phyloP scores from a whole-genome alignment of 306 rosid species.

The Ormosia semicastrata region DNA sequence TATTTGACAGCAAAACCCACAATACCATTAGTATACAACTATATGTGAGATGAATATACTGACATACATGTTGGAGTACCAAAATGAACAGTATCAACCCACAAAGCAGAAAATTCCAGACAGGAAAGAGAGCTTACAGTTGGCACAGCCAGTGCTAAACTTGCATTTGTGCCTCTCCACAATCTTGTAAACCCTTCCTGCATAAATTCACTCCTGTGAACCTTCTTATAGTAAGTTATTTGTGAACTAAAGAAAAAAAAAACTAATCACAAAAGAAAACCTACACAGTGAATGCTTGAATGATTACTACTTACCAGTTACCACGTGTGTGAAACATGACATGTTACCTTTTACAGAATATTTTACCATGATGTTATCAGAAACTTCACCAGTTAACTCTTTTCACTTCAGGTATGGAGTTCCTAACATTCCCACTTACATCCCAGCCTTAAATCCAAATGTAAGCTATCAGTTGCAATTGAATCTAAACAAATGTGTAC shows the following conservation, averaged over 20 bases:
- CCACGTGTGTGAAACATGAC: neutral
- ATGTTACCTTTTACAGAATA: neutral
- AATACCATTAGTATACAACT: slow-evolving; percentile 32
- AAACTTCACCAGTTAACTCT: slow-evolving; percentile 4
- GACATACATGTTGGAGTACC: neutral
- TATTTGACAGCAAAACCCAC: slow-evolving; percentile 30
- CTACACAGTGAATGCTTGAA: neutral
- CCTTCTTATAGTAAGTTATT: slow-evolving; percentile 31
- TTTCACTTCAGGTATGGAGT: neutral
- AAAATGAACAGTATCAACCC: neutral
- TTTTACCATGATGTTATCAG: neutral
- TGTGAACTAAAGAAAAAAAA: neutral
- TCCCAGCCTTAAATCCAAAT: neutral
- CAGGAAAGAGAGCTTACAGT: slow-evolving; percentile 58
- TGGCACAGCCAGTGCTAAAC: slow-evolving; percentile 93
- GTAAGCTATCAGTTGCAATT: neutral
- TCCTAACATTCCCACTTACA: neutral
- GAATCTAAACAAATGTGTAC: neutral
- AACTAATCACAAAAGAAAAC: neutral
- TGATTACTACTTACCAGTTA: neutral
- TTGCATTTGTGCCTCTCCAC: slow-evolving; percentile 97
- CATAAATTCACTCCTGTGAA: slow-evolving; percentile 52
- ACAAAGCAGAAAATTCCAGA: neutral
- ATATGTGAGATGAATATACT: neutral
- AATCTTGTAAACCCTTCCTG: slow-evolving; percentile 88